Base-by-base conservation (phyloP, 1,139 yeast genomes). In the Candida mesenterica region DNA sequence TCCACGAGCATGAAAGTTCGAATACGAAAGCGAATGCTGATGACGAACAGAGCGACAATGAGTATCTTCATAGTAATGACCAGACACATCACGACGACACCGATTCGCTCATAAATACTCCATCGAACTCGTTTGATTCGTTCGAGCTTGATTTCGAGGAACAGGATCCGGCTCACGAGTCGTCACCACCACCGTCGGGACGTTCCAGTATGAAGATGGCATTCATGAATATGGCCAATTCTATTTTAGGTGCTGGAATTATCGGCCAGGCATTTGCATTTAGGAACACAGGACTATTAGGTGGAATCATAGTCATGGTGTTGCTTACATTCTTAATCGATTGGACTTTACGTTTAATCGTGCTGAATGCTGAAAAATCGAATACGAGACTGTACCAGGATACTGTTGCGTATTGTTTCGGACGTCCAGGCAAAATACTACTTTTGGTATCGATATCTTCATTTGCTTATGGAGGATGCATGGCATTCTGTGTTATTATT, bases 201-300 rank as follows among this genome's bases (percentile, higher is more conserved):
- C 56, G 70, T 31, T 65, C 77, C n/a, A 72, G 65, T 42, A 71
- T 89, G 74, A 75, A 75, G 43, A 84, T 85, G 89, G 97, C 97
- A 9, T 89, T 90, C 52, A 86, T 90, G 95, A 90, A 90, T 59
- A 89, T 90, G 96, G 95, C 97, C 15, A 90, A 90, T 59, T 83
- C 87, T 12, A 90, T 89, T 40, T 68, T 90, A 10, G 97, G 97
- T 0, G 97, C 97, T 0, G 97, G 97, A 2, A 87, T 92, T 34
- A 88, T 90, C 30, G 96, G 97, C 1, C 95, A 89, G 49, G 95
- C 97, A 1, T 85, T 82, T 51, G 97, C 97, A 0, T 79, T 90
- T 49, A 68, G 75, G 36, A 86, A 88, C 50, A 74, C 87, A 20
- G 97, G 97, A 1, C 59, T 90, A 2, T 45, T 82, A 0, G 89